Percentiles rank a stretch among this genome's conserved stretches.
phyloP scores from a whole-genome alignment of 768 basidiomycete genomes.

The Termitomyces sp. region DNA sequence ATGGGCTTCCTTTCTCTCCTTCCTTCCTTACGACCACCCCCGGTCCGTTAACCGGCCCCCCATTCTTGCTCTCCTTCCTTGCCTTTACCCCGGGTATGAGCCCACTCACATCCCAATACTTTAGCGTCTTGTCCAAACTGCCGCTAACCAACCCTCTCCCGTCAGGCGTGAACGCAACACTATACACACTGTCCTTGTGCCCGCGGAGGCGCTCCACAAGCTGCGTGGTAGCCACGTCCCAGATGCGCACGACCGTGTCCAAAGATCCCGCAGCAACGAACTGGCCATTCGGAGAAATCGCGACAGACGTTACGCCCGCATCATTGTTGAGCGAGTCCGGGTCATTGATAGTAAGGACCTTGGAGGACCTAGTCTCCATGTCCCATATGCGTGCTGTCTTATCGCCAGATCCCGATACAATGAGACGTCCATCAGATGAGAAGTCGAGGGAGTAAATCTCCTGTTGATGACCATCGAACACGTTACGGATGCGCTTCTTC shows the following conservation, averaged over 20 bases:
- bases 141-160: constrained; percentile 89
- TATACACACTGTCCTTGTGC: constrained; percentile 83
- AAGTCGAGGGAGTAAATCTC: constrained; percentile 95
- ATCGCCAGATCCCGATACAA: constrained; percentile 87
- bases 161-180: constrained; percentile 89
- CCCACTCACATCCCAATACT: constrained; percentile 81
- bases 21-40: constrained; percentile 34
- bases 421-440: constrained; percentile 76
- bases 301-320: constrained; percentile 73
- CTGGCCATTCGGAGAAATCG: constrained; percentile 70
- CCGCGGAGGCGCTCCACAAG: constrained; percentile 75
- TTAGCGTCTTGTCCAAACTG: constrained; percentile 83
- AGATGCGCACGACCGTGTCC: constrained; percentile 76
- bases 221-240: constrained; percentile 64
- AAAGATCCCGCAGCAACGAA: constrained; percentile 64
- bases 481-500: constrained; percentile 68
- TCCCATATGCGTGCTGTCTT: constrained; percentile 46
- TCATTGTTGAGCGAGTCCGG: constrained; percentile 42
- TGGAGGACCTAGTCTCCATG: constrained; percentile 31
- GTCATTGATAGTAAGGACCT: constrained; percentile 45
- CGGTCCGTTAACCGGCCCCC: constrained; percentile 28
- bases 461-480: constrained; percentile 86
- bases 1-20: constrained; percentile 46
- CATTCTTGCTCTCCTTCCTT: constrained; percentile 42
- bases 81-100: constrained; percentile 63